Base-by-base conservation (phyloP, 2,329 filamentous ascomycete species). In the Aspergillus sp. region DNA sequence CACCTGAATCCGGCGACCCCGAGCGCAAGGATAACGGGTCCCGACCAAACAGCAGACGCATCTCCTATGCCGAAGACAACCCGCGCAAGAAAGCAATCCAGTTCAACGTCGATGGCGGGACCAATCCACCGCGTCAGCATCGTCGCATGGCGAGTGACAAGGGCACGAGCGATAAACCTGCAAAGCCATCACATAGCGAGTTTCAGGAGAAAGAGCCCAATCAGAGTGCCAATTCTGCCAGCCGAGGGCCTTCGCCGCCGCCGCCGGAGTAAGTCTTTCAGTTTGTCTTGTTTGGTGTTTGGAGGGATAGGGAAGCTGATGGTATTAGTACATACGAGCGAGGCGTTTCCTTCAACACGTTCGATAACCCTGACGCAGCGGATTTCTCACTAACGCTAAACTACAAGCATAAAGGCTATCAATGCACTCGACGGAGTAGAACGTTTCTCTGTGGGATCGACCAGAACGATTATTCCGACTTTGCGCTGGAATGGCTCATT, bases 371-470 rank as follows among this genome's bases (percentile, higher is more conserved):
- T 52, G 79, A 82, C 60, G 80, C 82, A 4, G 76, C 79, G 35
- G 81, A 85, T 55, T 83, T 83, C 62, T 88, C 88, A 4, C 79
- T 95, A 55, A 94, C 88, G 0, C 74, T 95, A 49, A 89, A 89
- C 59, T 81, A 86, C 56, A 87, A 88, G 61, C 90, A 96, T 66
- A 85, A 85, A 56, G 88, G 90, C 54, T 95, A 93, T 67, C 82
- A 87, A 56, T 83, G 83, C 53, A 83, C 82, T 38, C 83, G 88
- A 50, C 79, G 87, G 49, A 93, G 87, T 45, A 82, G 90, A 45
- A 94, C 88, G 6, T 94, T 95, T 59, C 82, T 96, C 63, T 91
- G 90, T 53, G 90, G 90, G 19, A 86, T 90, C 12, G 90, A 95
- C 67, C 86, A 91, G 59, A 89, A 95, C 57, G 80, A 88, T 48